Base-by-base conservation (phyloP, 805 yeast genomes). In the Barnettozyma sucrosica region DNA sequence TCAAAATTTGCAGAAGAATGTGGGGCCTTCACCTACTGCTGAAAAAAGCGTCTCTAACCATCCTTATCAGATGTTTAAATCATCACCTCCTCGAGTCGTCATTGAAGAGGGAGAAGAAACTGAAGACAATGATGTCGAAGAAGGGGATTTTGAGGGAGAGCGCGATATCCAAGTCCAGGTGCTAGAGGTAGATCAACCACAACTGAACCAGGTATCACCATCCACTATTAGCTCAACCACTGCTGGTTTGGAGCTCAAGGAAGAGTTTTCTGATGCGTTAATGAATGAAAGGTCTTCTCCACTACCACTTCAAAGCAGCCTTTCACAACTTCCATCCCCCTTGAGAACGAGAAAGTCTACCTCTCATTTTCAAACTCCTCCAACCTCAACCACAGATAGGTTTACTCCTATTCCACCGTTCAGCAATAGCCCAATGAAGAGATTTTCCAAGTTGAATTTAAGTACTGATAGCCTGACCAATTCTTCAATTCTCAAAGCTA, bases 281-380 rank as follows among this genome's bases (percentile, higher is more conserved):
- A 13, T 26, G 7, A 18, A 23, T 13, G 26, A 26, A 14, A 16
- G 26, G 34, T n/a, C n/a, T 13, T n/a, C 34, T n/a, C 34, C 23
- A 6, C 16, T 24, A 3, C 30, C 36, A 9, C 36, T 39, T n/a
- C 16, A 32, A 37, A 26, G 18, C 16, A 16, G 18, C 6, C 23
- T 11, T 19, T 8, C 44, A n/a, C 25, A 30, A 13, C 11, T 32
- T 8, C 37, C 36, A 20, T 28, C 36, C 16, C n/a, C 30, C 4
- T 18, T 36, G 7, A 34, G 44, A 36, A 24, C 41, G 7, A 42
- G 37, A 14, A 34, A 16, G 26, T 42, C 48, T 14, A 36, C 52
- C 23, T 44, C 48, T 13, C 51, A 47, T 7, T 47, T 47, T 32
- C 28, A 50, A 16, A 56, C 55, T 14, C 57, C 53, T n/a, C 55